Conservation (phyloP, 2,329 filamentous ascomycete genomes). For the Fusarium multiceps region DNA sequence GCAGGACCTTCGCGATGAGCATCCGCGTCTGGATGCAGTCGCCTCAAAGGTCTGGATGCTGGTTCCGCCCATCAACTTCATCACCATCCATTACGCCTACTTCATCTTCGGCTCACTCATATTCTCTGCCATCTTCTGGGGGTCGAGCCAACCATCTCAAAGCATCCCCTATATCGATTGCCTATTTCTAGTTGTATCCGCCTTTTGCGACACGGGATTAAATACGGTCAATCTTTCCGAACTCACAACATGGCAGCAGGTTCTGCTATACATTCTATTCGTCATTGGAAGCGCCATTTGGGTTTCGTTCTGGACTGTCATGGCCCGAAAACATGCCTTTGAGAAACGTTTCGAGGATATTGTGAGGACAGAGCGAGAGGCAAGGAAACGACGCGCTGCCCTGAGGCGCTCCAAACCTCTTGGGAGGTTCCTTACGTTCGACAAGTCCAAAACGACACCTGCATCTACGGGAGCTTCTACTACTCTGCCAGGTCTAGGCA, state of each 20-base stretch:
- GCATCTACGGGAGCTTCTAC: not conserved
- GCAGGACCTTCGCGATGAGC: slow-evolving; percentile 39
- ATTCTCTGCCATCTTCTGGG: slow-evolving; percentile 71
- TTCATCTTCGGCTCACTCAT: slow-evolving; percentile 68
- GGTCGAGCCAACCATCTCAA: slow-evolving; percentile 60
- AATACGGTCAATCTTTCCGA: slow-evolving; percentile 74
- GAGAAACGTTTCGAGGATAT: slow-evolving; percentile 69
- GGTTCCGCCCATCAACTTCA: slow-evolving; percentile 66
- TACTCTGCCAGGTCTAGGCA: slow-evolving; percentile 33
- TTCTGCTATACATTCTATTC: slow-evolving; percentile 72
- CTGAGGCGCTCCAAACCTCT: slow-evolving; percentile 32
- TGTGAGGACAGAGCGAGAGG: slow-evolving; percentile 55
- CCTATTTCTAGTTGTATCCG: slow-evolving; percentile 74
- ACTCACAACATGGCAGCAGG: slow-evolving; percentile 75
- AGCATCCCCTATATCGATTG: slow-evolving; percentile 71
- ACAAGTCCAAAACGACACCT: slow-evolving; percentile 39
- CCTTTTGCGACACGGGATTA: slow-evolving; percentile 74
- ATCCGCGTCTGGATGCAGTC: slow-evolving; percentile 24
- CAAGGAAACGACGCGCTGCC: slow-evolving; percentile 34
- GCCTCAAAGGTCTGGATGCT: slow-evolving; percentile 4
- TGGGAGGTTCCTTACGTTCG: slow-evolving; percentile 36
- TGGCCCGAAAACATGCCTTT: slow-evolving; percentile 70
- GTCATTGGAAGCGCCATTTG: slow-evolving; percentile 75
- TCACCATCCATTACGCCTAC: slow-evolving; percentile 74
- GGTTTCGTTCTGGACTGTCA: slow-evolving; percentile 72